Percentiles rank a stretch among this genome's conserved stretches.
phyloP scores from a whole-genome alignment of 2,329 filamentous ascomycete species.

The Neurospora crassa region DNA sequence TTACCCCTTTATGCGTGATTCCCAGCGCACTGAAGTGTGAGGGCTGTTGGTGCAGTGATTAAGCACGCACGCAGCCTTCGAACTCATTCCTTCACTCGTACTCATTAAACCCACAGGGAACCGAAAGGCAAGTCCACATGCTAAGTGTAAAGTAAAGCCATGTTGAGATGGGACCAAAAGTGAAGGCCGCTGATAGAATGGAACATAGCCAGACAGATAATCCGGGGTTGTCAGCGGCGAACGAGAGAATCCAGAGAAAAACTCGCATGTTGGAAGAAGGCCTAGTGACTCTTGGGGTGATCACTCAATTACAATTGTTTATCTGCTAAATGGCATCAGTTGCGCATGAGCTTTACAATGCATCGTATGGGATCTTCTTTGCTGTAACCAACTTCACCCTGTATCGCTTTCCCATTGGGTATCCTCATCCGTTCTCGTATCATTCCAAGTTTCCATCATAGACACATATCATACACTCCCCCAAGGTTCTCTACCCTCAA shows the following conservation, averaged over 20 bases:
- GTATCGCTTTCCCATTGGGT: not conserved
- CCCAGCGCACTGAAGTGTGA: not conserved
- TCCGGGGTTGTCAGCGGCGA: not conserved
- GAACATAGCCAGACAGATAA: not conserved
- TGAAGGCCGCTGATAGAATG: not conserved
- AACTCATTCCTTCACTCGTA: too few relatives aligned
- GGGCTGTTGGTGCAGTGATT: too few relatives aligned
- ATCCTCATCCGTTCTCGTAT: not conserved
- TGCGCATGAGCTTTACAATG: not conserved
- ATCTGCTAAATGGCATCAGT: not conserved
- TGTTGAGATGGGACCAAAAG: not conserved
- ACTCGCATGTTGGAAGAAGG: not conserved
- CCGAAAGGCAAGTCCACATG: not conserved
- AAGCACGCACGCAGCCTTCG: not conserved
- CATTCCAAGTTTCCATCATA: not conserved
- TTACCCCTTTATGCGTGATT: not conserved
- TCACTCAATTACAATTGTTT: not conserved
- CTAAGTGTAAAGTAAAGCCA: not conserved
- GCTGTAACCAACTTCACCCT: not conserved
- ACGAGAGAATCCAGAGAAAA: not conserved
- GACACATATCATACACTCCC: not conserved
- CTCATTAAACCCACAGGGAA: too few relatives aligned
- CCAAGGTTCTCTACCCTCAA: not conserved
- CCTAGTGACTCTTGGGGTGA: not conserved
- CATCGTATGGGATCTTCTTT: not conserved